A percentile compares a stretch with the other conserved stretches of the same genome.
These are phyloP conservation scores for Arthrobotrys entomopaga DNA, from an alignment of 2,329 filamentous ascomycete species.

Conservation along the genomic window DNA sequence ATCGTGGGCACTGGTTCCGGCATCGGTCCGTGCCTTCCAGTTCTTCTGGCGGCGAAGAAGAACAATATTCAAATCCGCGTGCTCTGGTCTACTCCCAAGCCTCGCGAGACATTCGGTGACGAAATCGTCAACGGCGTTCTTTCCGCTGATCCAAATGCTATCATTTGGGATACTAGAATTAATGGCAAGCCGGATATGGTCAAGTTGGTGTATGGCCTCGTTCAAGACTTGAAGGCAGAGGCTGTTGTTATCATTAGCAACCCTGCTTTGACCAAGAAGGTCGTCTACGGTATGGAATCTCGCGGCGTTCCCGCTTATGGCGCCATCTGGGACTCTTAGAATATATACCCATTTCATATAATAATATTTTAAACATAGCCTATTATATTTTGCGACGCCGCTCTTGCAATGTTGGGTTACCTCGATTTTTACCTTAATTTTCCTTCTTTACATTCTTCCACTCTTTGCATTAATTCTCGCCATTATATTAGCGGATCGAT, in stretches of 20 bases:
- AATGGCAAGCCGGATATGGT: constrained; percentile 61
- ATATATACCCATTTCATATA: constrained; percentile 4
- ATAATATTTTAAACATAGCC: neutral
- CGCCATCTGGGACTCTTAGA: constrained; percentile 61
- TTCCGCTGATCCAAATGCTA: constrained; percentile 60
- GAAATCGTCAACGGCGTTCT: constrained; percentile 60
- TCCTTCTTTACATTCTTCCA: constrained; percentile 53
- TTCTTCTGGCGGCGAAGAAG: constrained; percentile 59
- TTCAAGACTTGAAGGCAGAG: constrained; percentile 60
- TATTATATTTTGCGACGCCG: constrained; percentile 1
- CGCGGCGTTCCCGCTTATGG: constrained; percentile 62
- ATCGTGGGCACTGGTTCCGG: constrained; percentile 63
- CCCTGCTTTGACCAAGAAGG: constrained; percentile 61
- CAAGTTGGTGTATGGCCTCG: constrained; percentile 59
- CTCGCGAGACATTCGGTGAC: constrained; percentile 61
- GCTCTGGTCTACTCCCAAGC: constrained; percentile 62
- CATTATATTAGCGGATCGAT: constrained; percentile 13
- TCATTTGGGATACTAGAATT: constrained; percentile 61
- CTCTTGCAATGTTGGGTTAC: no score
- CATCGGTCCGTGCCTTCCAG: constrained; percentile 62
- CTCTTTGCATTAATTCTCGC: neutral
- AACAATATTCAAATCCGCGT: constrained; percentile 59
- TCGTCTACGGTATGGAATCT: constrained; percentile 62
- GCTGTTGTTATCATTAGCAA: constrained; percentile 62
- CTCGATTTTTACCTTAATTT: neutral